Percentiles rank a stretch among this genome's conserved stretches.
Conservation (phyloP, 257 asterid genomes). For the Ehretia macrophylla region DNA sequence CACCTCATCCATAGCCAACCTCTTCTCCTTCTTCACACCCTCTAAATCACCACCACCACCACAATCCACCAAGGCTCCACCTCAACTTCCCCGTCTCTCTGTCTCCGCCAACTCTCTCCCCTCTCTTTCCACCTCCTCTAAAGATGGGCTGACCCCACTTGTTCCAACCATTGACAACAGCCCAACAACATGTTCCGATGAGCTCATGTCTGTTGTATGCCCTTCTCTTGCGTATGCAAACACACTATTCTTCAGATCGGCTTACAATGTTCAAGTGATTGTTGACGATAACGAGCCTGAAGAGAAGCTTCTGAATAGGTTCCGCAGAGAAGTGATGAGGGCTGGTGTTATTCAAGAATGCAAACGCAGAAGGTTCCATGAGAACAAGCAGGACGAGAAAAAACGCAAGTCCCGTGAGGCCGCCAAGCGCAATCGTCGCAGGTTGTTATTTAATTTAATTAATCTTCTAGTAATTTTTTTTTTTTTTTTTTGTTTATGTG, state of each 20-base stretch:
- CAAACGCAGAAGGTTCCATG: constrained; percentile 67
- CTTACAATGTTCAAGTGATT: constrained; percentile 71
- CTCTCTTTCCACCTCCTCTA: constrained; percentile 16
- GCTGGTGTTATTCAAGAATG: constrained; percentile 90
- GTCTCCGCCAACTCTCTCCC: constrained; percentile 13
- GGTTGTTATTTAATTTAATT: too few relatives aligned
- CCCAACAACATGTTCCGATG: constrained; percentile 23
- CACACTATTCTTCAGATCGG: constrained; percentile 59
- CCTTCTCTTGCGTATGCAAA: constrained; percentile 67
- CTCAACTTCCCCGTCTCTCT: constrained; percentile 26
- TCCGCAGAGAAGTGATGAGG: constrained; percentile 84
- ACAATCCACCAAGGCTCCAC: constrained; percentile 35
- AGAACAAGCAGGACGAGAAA: constrained; percentile 78
- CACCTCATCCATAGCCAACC: constrained; percentile 43
- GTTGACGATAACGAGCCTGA: constrained; percentile 87
- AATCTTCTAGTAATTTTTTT: not conserved
- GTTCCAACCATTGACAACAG: constrained; percentile 30
- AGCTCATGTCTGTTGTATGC: constrained; percentile 49
- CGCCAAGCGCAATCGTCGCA: constrained; percentile 81
- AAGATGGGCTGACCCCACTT: constrained; percentile 27
- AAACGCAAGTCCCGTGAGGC: constrained; percentile 86
- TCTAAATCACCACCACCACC: constrained; percentile 38
- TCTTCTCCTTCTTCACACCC: constrained; percentile 60
- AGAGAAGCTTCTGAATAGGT: constrained; percentile 76
- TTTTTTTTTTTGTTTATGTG: not conserved